A percentile compares a stretch with the other conserved stretches of the same genome.
Evolutionary conservation across 805 yeast genomes (phyloP).

Genomic region (Gaillardinia entomophila): DNA sequence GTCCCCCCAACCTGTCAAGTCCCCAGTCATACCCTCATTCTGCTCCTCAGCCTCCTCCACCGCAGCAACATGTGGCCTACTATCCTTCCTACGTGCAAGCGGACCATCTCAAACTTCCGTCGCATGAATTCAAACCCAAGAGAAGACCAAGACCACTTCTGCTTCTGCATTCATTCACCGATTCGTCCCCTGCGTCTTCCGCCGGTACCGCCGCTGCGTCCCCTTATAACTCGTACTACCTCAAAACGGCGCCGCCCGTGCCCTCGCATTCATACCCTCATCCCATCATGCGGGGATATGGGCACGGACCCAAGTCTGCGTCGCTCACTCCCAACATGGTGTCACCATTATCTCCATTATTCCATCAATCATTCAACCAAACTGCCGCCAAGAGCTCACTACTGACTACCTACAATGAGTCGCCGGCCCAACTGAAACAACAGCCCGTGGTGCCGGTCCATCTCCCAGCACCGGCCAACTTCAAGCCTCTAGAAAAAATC

Average conservation of each 20-base stretch:
- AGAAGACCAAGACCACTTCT: constrained; percentile 35
- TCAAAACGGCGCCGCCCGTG: constrained; percentile 20
- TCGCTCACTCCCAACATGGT: constrained; percentile 25
- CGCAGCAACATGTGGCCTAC: constrained; percentile 1
- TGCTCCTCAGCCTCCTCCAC: constrained; percentile 1
- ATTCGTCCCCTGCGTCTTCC: constrained; percentile 7
- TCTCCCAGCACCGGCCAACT: too few relatives aligned
- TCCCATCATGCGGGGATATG: constrained; percentile 5
- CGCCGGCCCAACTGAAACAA: too few relatives aligned
- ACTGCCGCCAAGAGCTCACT: constrained; percentile 4
- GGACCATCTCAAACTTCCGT: constrained; percentile 13
- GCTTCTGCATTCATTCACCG: constrained; percentile 26
- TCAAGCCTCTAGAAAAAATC: too few relatives aligned
- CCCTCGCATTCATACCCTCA: constrained; percentile 8
- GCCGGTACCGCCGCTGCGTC: background rate
- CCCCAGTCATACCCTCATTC: background rate
- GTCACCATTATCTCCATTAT: constrained; percentile 35
- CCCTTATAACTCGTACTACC: background rate
- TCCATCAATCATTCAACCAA: constrained; percentile 31
- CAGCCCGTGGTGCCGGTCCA: too few relatives aligned
- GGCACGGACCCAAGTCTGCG: background rate
- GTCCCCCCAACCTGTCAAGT: constrained; percentile 1
- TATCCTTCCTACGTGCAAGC: background rate
- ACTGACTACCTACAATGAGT: too few relatives aligned
- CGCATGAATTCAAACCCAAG: constrained; percentile 28